Conservation (phyloP, 2,329 filamentous ascomycete genomes). For the Pezicula neosporulosa region DNA sequence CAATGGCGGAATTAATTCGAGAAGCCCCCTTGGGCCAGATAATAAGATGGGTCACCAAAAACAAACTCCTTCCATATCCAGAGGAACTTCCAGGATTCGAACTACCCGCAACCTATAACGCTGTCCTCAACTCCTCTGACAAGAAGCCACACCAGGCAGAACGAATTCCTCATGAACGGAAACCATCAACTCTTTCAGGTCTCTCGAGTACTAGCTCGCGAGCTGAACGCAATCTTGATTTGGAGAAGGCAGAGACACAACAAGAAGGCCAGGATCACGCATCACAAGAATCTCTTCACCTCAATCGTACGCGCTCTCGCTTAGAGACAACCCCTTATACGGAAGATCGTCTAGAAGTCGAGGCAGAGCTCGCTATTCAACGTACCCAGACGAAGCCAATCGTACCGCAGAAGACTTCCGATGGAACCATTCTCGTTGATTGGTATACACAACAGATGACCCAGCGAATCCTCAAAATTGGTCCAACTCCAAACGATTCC, state of each 20-base stretch:
- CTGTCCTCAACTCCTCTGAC: constrained; percentile 18
- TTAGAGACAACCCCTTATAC: constrained; percentile 28
- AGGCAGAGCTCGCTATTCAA: constrained; percentile 34
- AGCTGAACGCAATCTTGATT: constrained; percentile 4
- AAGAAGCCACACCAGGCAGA: constrained; percentile 4
- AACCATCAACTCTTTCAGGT: constrained; percentile 11
- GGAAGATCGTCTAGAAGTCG: constrained; percentile 33
- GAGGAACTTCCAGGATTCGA: constrained; percentile 55
- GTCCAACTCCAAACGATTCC: constrained; percentile 38
- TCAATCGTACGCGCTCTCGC: constrained; percentile 19
- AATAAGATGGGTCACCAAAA: constrained; percentile 49
- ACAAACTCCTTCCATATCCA: constrained; percentile 52
- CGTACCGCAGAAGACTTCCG: constrained; percentile 39
- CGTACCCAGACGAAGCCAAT: constrained; percentile 39
- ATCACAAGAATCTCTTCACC: constrained; percentile 9
- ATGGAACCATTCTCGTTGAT: constrained; percentile 50
- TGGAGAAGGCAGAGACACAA: constrained; percentile 20
- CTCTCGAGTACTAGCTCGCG: constrained; percentile 6
- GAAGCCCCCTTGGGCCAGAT: constrained; percentile 58
- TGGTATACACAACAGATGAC: constrained; percentile 54
- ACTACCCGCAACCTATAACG: constrained; percentile 40
- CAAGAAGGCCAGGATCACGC: constrained; percentile 10
- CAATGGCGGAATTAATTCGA: constrained; percentile 36
- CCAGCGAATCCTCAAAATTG: constrained; percentile 54
- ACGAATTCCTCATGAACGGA: constrained; percentile 3